Evolutionary conservation across 257 asterid genomes (phyloP).

Genomic region (Gentiana straminea): DNA sequence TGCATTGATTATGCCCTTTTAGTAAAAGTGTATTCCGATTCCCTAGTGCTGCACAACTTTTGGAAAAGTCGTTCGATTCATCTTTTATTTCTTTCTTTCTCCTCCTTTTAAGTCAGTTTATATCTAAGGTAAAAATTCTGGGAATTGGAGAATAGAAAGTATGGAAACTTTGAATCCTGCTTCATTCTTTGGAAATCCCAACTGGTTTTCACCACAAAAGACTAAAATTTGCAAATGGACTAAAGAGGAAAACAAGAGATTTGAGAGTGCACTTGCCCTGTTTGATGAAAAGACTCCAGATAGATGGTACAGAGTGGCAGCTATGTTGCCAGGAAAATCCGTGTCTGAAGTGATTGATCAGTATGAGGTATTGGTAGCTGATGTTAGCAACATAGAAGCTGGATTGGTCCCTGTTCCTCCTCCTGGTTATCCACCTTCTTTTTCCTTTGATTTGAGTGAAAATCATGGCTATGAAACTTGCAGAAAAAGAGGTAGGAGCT

Average conservation of each 20-base stretch:
- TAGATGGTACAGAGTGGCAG: constrained; percentile 62
- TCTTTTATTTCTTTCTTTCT: constrained; percentile 5
- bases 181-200: constrained; percentile 18
- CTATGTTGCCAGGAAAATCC: constrained; percentile 59
- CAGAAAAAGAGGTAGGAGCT: constrained; percentile 40
- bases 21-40: too few relatives aligned
- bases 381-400: constrained; percentile 65
- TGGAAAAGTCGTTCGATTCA: constrained; percentile 14
- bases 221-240: constrained; percentile 44
- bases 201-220: constrained; percentile 24
- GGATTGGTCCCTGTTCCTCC: constrained; percentile 55
- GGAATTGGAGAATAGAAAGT: too few relatives aligned
- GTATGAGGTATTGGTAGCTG: constrained; percentile 52
- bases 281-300: constrained; percentile 58
- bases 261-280: constrained; percentile 65
- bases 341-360: constrained; percentile 66
- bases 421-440: constrained; percentile 21
- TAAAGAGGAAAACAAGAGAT: constrained; percentile 64
- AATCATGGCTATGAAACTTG: constrained; percentile 23
- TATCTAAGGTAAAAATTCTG: neutral
- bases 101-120: neutral
- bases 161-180: constrained; percentile 51
- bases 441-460: constrained; percentile 35
- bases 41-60: neutral
- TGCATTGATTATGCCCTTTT: too few relatives aligned